Percentiles rank a stretch among this genome's conserved stretches.
Evolutionary conservation across 257 asterid genomes (phyloP).

Genomic region (Forsythia suspensa): DNA sequence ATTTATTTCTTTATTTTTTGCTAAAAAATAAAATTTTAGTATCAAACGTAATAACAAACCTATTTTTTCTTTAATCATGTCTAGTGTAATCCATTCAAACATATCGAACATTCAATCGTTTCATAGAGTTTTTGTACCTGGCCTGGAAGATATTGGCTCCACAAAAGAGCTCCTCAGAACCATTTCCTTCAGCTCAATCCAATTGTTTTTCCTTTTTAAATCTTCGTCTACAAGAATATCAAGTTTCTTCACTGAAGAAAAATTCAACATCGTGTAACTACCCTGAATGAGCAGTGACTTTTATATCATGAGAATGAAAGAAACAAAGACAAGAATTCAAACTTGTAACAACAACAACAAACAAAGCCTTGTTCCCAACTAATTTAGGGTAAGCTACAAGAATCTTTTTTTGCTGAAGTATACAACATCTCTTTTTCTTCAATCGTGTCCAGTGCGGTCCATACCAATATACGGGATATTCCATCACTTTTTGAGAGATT

Average conservation of each 20-base stretch:
- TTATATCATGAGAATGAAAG: background rate
- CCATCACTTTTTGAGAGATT: too few species aligned
- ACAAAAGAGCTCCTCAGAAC: too few species aligned
- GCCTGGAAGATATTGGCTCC: background rate
- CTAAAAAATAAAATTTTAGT: background rate
- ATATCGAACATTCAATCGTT: background rate
- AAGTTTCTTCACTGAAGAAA: background rate
- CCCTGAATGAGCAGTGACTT: background rate
- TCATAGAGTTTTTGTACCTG: background rate
- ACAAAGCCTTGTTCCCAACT: background rate
- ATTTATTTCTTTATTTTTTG: background rate
- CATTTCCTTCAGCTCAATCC: background rate
- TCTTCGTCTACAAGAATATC: background rate
- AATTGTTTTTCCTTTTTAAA: background rate
- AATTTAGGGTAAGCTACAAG: background rate
- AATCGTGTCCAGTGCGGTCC: too few species aligned
- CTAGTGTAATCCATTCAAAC: background rate
- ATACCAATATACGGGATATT: too few species aligned
- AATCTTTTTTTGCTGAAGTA: too few species aligned
- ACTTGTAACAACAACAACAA: background rate
- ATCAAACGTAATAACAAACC: background rate
- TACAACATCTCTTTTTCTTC: too few species aligned
- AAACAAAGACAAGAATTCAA: background rate
- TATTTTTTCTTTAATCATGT: background rate
- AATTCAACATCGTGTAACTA: background rate